These are phyloP conservation scores for Lasiodiplodia sp. DNA, from an alignment of 2,329 filamentous ascomycete species.

Conservation along the genomic window DNA sequence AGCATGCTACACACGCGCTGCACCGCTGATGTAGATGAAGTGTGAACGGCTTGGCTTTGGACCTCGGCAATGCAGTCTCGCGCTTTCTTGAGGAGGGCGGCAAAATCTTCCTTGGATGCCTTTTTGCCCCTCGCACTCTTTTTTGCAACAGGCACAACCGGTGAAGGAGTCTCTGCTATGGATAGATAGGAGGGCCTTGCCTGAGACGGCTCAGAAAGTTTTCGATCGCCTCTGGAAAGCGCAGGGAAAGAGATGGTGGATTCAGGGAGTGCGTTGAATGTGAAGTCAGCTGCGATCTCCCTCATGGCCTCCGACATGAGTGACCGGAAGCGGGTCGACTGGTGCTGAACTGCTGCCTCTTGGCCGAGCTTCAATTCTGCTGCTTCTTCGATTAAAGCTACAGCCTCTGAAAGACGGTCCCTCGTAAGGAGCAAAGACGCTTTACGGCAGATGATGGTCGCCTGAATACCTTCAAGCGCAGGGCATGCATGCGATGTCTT, in stretches of 20 bases:
- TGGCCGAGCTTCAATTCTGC: constrained; percentile 41
- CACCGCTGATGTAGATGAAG: constrained; percentile 64
- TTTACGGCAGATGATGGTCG: constrained; percentile 59
- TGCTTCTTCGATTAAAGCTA: constrained; percentile 39
- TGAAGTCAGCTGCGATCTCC: constrained; percentile 78
- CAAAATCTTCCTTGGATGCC: constrained; percentile 53
- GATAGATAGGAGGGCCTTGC: constrained; percentile 26
- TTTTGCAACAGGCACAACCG: constrained; percentile 18
- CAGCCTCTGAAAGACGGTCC: constrained; percentile 42
- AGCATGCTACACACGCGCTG: constrained; percentile 55
- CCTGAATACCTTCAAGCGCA: constrained; percentile 52
- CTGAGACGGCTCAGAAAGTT: constrained; percentile 36
- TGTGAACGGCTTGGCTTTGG: constrained; percentile 61
- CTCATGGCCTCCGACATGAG: constrained; percentile 73
- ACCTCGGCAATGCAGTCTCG: constrained; percentile 71
- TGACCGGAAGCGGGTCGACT: constrained; percentile 70
- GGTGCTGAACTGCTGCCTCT: constrained; percentile 58
- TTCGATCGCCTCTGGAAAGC: constrained; percentile 51
- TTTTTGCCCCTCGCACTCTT: constrained; percentile 23
- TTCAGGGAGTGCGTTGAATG: constrained; percentile 89
- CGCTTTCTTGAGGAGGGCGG: constrained; percentile 68
- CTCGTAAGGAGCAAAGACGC: constrained; percentile 51
- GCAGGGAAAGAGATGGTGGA: constrained; percentile 90
- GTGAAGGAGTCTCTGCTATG: constrained; percentile 33
- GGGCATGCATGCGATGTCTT: constrained; percentile 45